These are phyloP conservation scores for Phytophthora idaei DNA, from an alignment of 352 stramenopile species.

Conservation along the genomic window DNA sequence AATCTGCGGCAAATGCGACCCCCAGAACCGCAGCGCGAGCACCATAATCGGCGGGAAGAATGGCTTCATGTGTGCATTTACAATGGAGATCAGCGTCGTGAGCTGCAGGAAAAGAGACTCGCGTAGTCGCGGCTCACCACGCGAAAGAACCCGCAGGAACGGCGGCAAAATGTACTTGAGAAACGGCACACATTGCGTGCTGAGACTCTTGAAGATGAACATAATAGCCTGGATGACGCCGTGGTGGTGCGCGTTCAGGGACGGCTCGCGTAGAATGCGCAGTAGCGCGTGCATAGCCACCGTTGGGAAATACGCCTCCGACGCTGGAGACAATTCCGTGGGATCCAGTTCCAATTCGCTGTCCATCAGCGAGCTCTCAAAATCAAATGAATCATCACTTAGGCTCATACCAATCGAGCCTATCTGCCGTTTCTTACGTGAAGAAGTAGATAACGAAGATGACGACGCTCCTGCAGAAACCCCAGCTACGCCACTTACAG, in stretches of 20 bases:
- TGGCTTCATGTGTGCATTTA: conserved; percentile 95
- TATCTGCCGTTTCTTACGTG: conserved; percentile 33
- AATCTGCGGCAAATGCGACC: conserved; percentile 95
- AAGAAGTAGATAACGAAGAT: conserved; percentile 29
- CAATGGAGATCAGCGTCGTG: conserved; percentile 95
- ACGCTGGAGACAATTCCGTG: conserved; percentile 68
- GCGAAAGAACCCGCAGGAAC: conserved; percentile 94
- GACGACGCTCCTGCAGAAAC: conserved; percentile 21
- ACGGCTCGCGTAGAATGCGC: conserved; percentile 95
- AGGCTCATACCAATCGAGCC: conserved; percentile 33
- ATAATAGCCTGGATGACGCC: conserved; percentile 98
- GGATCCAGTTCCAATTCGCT: conserved; percentile 71
- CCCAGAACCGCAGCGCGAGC: conserved; percentile 96
- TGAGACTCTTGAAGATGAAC: conserved; percentile 98
- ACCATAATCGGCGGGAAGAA: conserved; percentile 98
- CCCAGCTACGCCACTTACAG: conserved; percentile 28
- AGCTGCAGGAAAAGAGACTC: conserved; percentile 98
- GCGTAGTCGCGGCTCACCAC: conserved; percentile 91
- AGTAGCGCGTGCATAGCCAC: conserved; percentile 97
- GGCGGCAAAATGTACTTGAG: conserved; percentile 97
- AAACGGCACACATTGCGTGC: conserved; percentile 95
- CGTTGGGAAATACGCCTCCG: conserved; percentile 97
- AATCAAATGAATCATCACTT: conserved; percentile 60
- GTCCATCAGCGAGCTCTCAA: conserved; percentile 72
- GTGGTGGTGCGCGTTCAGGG: conserved; percentile 95